Evolutionary conservation across 495 filamentous ascomycete species (phyloP), one percentile per base, ranked within the genome.

Genomic region (Penicillium bovifimosum): DNA sequence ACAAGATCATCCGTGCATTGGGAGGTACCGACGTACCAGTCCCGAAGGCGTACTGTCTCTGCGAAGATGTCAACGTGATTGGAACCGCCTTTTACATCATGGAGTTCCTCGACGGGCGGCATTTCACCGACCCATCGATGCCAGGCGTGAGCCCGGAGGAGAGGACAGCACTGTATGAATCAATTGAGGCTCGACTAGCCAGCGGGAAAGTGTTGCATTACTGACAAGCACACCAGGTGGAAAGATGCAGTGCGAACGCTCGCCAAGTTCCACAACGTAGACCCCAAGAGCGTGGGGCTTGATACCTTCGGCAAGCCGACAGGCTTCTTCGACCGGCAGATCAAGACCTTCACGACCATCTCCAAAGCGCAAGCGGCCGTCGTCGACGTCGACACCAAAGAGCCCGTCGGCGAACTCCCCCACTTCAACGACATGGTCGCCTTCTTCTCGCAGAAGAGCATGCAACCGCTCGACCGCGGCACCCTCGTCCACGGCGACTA

Each of bases 61-160:
- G 93, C 71, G 82, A 91, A 58, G 92, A 98, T 65, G 61, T 65
- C 32, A 69, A 58, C 32, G 81, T 98, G 4, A 75, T 97, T 57
- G 93, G 89, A 20, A 97, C 91, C 4, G 80, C 88, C 11, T 98
- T 98, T 70, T 97, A 96, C 69, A 87, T 97, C 54, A 96, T 98
- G 92, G 82, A 87, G 55, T 96, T 91, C 64, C 75, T 96, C 44
- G 86, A 91, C 60, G 92, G 92, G 16, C 83, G 93, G 56, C 95
- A 96, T 63, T 88, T 96, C 63, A 87, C 90, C 55, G 88, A 97
- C 69, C 85, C 91, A 5, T 76, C 86, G 3, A 81, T 98, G 63
- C 93, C 91, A 7, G 81, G 72, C 3, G 86, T 95, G 0, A 74
- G 76, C 32, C 67, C 83, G 1, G 79, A 78, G 45, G 85, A 95